Conservation (phyloP, 1,284 basidiomycete genomes). For the Veloporphyrellus conicus region DNA sequence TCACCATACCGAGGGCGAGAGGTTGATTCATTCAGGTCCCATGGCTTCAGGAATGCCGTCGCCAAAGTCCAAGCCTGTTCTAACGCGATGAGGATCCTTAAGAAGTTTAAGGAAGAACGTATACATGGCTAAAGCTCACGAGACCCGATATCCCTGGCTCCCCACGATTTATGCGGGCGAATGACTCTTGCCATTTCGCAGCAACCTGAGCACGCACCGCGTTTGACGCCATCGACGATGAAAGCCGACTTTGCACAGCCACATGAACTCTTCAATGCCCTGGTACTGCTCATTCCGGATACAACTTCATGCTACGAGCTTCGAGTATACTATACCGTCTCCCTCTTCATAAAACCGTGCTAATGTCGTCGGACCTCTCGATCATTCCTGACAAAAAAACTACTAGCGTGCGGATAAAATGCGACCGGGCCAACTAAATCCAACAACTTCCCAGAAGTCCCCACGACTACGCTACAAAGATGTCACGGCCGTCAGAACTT, state of each 20-base stretch:
- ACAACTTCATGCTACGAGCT: too few species aligned
- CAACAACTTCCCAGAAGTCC: too few species aligned
- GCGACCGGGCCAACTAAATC: too few species aligned
- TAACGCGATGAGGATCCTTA: slow-evolving; percentile 1
- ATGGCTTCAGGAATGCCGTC: slow-evolving; percentile 54
- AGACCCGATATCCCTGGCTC: slow-evolving; percentile 65
- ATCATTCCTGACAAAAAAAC: too few species aligned
- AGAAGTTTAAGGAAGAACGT: slow-evolving; percentile 11
- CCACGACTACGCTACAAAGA: too few species aligned
- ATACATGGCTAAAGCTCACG: slow-evolving; percentile 59
- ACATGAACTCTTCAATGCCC: too few species aligned
- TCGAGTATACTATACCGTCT: too few species aligned
- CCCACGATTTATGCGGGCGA: slow-evolving; percentile 57
- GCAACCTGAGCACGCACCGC: slow-evolving; percentile 58
- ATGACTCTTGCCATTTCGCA: slow-evolving; percentile 70
- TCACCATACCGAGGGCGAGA: slow-evolving; percentile 38
- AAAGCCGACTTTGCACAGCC: slow-evolving; percentile 17
- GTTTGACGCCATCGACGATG: slow-evolving; percentile 45
- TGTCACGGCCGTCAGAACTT: too few species aligned
- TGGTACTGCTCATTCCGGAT: too few species aligned
- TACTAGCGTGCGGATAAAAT: too few species aligned
- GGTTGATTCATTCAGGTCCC: slow-evolving; percentile 42
- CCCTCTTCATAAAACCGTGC: too few species aligned
- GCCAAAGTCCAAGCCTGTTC: slow-evolving; percentile 61
- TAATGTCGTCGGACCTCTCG: too few species aligned